Evolutionary conservation across 2,329 filamentous ascomycete genomes (phyloP).

Genomic region (Fusarium anthophilum): DNA sequence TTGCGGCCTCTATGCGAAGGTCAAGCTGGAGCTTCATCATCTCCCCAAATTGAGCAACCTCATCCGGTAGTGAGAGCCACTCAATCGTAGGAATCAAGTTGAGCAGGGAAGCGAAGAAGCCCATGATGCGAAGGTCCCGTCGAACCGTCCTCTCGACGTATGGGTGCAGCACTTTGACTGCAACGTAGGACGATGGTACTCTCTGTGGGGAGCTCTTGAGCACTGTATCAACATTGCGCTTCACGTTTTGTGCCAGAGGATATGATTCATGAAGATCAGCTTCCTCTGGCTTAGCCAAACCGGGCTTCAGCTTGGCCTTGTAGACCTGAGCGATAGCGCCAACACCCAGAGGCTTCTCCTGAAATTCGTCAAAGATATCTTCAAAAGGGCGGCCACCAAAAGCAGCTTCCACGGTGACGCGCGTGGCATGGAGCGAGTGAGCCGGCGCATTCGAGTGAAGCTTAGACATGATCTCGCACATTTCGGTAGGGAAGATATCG

Average conservation of each 20-base stretch:
- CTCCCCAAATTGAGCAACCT: constrained; percentile 91
- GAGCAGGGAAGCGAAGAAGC: constrained; percentile 84
- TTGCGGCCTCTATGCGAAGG: constrained; percentile 91
- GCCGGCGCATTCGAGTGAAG: constrained; percentile 95
- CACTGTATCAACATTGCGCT: constrained; percentile 83
- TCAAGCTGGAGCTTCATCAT: constrained; percentile 99
- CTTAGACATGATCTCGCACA: constrained; percentile 94
- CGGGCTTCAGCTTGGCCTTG: constrained; percentile 88
- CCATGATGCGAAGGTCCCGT: constrained; percentile 94
- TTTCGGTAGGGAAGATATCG: constrained; percentile 93
- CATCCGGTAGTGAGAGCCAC: constrained; percentile 95
- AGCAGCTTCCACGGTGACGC: constrained; percentile 79
- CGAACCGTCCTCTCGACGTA: constrained; percentile 88
- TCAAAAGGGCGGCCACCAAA: constrained; percentile 84
- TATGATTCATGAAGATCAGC: constrained; percentile 58
- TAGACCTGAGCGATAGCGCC: constrained; percentile 98
- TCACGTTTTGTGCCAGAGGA: constrained; percentile 74
- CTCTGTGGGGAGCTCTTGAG: constrained; percentile 87
- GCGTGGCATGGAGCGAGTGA: constrained; percentile 84
- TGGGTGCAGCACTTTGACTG: constrained; percentile 95
- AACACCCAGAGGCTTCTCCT: constrained; percentile 88
- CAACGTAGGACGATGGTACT: constrained; percentile 91
- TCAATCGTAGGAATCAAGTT: constrained; percentile 93
- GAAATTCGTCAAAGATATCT: constrained; percentile 96
- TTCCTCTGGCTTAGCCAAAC: constrained; percentile 72